Conservation (phyloP, 2,329 filamentous ascomycete genomes). For the Coniochaeta hoffmannii region DNA sequence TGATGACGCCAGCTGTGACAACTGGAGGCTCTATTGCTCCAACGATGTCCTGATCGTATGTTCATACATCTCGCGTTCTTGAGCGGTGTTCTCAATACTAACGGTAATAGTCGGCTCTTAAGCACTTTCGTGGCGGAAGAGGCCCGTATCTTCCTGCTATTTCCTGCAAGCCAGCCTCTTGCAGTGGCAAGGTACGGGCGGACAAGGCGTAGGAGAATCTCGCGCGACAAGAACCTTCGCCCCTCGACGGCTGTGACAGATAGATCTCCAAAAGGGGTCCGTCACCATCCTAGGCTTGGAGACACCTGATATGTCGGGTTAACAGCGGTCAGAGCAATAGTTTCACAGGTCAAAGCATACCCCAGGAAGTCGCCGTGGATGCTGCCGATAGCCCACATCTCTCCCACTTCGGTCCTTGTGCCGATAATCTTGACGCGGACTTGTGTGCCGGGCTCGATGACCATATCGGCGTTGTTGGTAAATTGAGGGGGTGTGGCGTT, state of each 20-base stretch:
- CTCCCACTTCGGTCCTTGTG: constrained; percentile 84
- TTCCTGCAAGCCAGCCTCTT: background rate
- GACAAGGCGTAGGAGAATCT: background rate
- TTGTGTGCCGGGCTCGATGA: constrained; percentile 89
- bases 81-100: background rate
- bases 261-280: background rate
- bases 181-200: background rate
- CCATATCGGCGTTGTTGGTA: constrained; percentile 88
- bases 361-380: constrained; percentile 81
- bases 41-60: background rate
- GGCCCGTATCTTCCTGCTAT: background rate
- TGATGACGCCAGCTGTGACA: background rate
- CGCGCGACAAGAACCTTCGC: too few relatives aligned
- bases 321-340: constrained; percentile 13
- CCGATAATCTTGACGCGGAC: constrained; percentile 92
- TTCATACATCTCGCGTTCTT: background rate
- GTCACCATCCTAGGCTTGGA: constrained; percentile 11
- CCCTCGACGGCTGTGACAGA: background rate
- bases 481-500: constrained; percentile 96
- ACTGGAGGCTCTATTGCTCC: background rate
- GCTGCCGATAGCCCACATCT: constrained; percentile 95
- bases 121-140: background rate
- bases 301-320: background rate
- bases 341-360: constrained; percentile 29
- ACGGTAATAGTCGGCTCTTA: background rate